phyloP scores from a whole-genome alignment of 805 yeast species.

The Ogataea nitratoaversa region DNA sequence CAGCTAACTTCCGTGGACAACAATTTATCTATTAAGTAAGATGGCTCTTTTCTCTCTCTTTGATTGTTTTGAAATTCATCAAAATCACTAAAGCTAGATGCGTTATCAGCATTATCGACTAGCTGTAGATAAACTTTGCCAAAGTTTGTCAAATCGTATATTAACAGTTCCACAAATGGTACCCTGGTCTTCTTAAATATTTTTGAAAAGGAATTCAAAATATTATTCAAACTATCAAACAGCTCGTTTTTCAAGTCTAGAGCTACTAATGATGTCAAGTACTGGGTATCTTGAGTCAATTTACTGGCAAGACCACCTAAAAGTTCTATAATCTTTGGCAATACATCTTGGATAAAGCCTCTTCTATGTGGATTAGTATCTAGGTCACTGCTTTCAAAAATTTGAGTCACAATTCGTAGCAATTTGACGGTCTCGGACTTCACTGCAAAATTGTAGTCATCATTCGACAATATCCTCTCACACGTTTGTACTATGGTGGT shows the following conservation, averaged over 20 bases:
- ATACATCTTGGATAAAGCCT: conserved; percentile 28
- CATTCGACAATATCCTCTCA: conserved; percentile 34
- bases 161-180: conserved; percentile 11
- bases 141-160: conserved; percentile 18
- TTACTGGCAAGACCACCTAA: conserved; percentile 12
- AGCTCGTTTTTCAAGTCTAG: conserved; percentile 25
- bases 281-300: conserved; percentile 3
- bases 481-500: conserved; percentile 48
- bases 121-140: conserved; percentile 18
- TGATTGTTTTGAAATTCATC: conserved; percentile 17
- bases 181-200: conserved; percentile 8
- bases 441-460: conserved; percentile 27
- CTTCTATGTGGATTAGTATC: conserved; percentile 35
- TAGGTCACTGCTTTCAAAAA: conserved; percentile 49
- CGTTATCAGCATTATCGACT: conserved; percentile 3
- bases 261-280: conserved; percentile 12
- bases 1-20: conserved; percentile 30
- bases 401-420: conserved; percentile 49
- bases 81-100: conserved; percentile 18
- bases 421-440: conserved; percentile 47
- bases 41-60: conserved; percentile 22
- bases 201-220: conserved; percentile 24
- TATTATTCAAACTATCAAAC: conserved; percentile 23
- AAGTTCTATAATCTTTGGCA: conserved; percentile 27
- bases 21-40: conserved; percentile 14